Evolutionary conservation across 2,329 filamentous ascomycete genomes (phyloP).

Genomic region (Fusarium sublunatum): DNA sequence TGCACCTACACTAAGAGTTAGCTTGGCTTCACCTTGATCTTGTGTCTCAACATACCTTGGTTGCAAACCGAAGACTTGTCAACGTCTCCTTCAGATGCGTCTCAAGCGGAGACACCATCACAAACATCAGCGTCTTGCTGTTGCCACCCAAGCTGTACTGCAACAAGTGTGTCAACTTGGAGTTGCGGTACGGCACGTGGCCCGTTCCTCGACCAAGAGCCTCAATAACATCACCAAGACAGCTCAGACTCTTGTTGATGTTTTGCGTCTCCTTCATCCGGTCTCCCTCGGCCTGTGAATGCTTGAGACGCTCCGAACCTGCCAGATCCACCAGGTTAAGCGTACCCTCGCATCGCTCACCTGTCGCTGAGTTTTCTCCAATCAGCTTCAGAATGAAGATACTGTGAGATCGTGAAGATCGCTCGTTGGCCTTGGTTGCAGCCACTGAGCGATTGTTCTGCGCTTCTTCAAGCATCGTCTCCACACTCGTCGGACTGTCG

Average conservation of each 20-base stretch:
- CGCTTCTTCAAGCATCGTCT: constrained; percentile 82
- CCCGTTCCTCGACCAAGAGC: constrained; percentile 85
- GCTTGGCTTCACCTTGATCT: neutral
- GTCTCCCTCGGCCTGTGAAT: constrained; percentile 87
- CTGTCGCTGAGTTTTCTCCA: constrained; percentile 78
- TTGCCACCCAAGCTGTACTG: constrained; percentile 96
- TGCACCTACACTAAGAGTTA: constrained; percentile 67
- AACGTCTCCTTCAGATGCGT: constrained; percentile 92
- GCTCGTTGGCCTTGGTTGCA: constrained; percentile 96
- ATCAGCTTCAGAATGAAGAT: constrained; percentile 90
- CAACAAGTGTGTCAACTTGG: constrained; percentile 93
- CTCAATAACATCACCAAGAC: constrained; percentile 92
- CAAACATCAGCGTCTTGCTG: constrained; percentile 98
- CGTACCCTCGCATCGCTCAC: constrained; percentile 89
- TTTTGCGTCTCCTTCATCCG: constrained; percentile 93
- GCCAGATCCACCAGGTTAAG: constrained; percentile 96
- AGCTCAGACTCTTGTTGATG: constrained; percentile 95
- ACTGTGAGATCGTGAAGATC: constrained; percentile 92
- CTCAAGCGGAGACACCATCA: constrained; percentile 95
- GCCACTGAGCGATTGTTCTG: constrained; percentile 90
- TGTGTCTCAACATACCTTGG: constrained; percentile 71
- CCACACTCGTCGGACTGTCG: constrained; percentile 82
- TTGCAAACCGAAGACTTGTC: constrained; percentile 94
- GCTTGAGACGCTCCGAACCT: constrained; percentile 89
- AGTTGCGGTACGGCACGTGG: constrained; percentile 95